These are phyloP conservation scores for Sarocladiaceae sp. DNA, from an alignment of 2,329 filamentous ascomycete species.

Conservation along the genomic window DNA sequence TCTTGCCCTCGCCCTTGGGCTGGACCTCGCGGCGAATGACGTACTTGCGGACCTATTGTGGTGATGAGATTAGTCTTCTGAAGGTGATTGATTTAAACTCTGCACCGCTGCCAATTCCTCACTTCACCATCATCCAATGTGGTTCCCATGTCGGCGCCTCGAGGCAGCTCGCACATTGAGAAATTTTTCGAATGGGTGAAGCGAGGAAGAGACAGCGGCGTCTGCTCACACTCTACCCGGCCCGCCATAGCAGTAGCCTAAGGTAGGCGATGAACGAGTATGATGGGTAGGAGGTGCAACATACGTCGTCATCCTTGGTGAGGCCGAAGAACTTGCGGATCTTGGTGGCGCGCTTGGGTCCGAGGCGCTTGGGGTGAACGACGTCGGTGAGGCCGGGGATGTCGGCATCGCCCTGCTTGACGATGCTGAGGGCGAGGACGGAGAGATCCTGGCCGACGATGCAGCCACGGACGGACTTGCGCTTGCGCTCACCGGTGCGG, in stretches of 20 bases:
- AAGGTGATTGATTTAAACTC: conserved; percentile 4
- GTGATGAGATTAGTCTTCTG: conserved; percentile 32
- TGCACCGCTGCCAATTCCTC: conserved; percentile 2
- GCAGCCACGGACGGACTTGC: conserved; percentile 98
- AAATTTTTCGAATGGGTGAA: conserved; percentile 4
- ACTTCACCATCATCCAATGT: background rate
- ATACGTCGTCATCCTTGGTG: conserved; percentile 99
- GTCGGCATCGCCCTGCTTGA: conserved; percentile 96
- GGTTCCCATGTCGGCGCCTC: background rate
- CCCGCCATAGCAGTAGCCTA: conserved; percentile 42
- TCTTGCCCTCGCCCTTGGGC: conserved; percentile 96
- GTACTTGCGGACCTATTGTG: conserved; percentile 89
- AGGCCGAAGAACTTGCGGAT: conserved; percentile 99
- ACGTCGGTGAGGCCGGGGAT: conserved; percentile 96
- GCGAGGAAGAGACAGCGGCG: conserved; percentile 15
- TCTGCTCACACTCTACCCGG: conserved; percentile 58
- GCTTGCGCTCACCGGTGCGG: conserved; percentile 97
- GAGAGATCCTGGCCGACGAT: conserved; percentile 95
- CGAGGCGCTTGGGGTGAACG: conserved; percentile 98
- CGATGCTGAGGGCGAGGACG: conserved; percentile 88
- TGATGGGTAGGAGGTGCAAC: conserved; percentile 52
- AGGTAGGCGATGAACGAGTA: conserved; percentile 68
- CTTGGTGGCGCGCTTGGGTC: conserved; percentile 99
- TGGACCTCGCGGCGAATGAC: conserved; percentile 98
- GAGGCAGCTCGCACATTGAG: background rate